These are phyloP conservation scores for Dryas octopetala DNA, from an alignment of 306 rosid species.

Conservation along the genomic window DNA sequence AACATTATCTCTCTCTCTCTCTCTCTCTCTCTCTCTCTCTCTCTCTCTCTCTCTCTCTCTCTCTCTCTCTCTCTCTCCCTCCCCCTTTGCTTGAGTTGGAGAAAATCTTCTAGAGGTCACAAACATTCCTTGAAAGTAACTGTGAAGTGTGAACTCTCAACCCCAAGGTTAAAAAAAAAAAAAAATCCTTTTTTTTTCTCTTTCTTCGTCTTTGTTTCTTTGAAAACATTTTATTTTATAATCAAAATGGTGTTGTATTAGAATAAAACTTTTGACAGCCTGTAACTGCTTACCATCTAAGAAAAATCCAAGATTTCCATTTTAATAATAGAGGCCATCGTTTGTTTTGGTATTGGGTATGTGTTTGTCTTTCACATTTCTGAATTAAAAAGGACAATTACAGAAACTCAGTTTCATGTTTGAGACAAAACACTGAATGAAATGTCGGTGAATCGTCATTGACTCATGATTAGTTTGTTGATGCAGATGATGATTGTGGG, in stretches of 20 bases:
- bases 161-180: slow-evolving; percentile 30
- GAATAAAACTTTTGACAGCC: slow-evolving; percentile 70
- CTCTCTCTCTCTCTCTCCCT: slow-evolving; percentile 17
- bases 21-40: slow-evolving; percentile 23
- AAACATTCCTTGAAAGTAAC: slow-evolving; percentile 45
- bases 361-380: slow-evolving; percentile 33
- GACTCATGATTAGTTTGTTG: slow-evolving; percentile 57
- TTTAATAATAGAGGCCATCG: slow-evolving; percentile 50
- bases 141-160: slow-evolving; percentile 34
- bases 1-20: slow-evolving; percentile 26
- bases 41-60: slow-evolving; percentile 3
- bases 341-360: slow-evolving; percentile 41
- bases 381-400: slow-evolving; percentile 21
- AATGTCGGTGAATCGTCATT: slow-evolving; percentile 34
- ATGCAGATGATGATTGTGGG: slow-evolving; percentile 63
- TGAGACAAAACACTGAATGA: slow-evolving; percentile 21
- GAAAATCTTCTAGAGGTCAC: slow-evolving; percentile 37
- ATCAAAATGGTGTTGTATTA: slow-evolving; percentile 32
- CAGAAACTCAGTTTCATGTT: slow-evolving; percentile 27
- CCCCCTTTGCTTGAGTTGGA: slow-evolving; percentile 30
- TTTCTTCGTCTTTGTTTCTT: slow-evolving; percentile 8
- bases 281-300: slow-evolving; percentile 69
- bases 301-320: slow-evolving; percentile 58
- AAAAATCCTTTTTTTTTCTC: background rate
- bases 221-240: background rate